A percentile compares a stretch with the other conserved stretches of the same genome.
Evolutionary conservation across 2,329 filamentous ascomycete species (phyloP).

Genomic region (Colletotrichum lini): DNA sequence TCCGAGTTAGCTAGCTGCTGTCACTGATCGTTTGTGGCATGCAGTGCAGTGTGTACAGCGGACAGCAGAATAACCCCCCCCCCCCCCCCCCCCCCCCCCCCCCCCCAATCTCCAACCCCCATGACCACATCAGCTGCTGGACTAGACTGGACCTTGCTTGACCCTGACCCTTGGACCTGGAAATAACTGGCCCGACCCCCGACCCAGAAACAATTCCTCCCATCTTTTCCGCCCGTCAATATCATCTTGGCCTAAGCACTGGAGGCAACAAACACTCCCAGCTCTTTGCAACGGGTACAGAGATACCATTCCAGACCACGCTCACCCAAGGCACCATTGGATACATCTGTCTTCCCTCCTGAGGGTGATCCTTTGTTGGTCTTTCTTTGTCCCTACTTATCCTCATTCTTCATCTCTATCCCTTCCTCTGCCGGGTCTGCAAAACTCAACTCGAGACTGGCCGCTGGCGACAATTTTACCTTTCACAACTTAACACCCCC

Average conservation of each 20-base stretch:
- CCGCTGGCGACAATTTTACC: slow-evolving; percentile 1
- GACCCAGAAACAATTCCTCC: slow-evolving; percentile 14
- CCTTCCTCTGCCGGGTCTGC: neutral
- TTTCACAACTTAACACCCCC: slow-evolving; percentile 10
- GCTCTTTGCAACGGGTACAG: slow-evolving; percentile 16
- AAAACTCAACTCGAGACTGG: neutral
- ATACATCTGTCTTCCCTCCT: neutral
- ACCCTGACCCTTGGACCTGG: slow-evolving; percentile 11
- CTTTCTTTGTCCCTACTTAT: slow-evolving; percentile 9
- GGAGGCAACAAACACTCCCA: neutral
- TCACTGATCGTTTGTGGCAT: no score
- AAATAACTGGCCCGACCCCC: slow-evolving; percentile 26
- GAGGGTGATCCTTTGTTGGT: neutral
- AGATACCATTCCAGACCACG: slow-evolving; percentile 1
- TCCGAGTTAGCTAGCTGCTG: no score
- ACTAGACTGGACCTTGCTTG: neutral
- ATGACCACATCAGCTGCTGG: neutral
- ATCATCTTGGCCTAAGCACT: slow-evolving; percentile 18
- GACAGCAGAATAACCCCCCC: neutral
- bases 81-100: neutral
- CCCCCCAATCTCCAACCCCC: neutral
- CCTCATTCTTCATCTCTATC: neutral
- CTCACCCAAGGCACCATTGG: neutral
- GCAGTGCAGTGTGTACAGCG: neutral
- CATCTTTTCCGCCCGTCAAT: slow-evolving; percentile 1